Evolutionary conservation across 345 rosid genomes (phyloP).

Genomic region (Garcia nutans): DNA sequence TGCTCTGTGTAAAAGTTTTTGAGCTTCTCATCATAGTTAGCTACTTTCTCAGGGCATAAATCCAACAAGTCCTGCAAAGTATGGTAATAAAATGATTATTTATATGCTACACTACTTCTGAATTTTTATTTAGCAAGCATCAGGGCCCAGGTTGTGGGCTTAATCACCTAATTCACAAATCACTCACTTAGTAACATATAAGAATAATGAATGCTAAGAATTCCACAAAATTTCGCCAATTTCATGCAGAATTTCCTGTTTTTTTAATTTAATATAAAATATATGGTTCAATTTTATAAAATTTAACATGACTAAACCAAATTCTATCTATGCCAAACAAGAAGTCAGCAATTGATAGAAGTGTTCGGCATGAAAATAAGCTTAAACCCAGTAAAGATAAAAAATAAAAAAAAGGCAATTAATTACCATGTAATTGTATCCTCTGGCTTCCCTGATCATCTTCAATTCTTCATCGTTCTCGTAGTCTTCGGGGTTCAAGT

Average conservation of each 20-base stretch:
- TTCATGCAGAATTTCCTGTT: too few relatives aligned
- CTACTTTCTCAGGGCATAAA: constrained; percentile 76
- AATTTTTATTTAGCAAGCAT: not conserved
- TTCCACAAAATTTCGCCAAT: too few relatives aligned
- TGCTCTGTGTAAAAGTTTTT: constrained; percentile 85
- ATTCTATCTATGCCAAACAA: too few relatives aligned
- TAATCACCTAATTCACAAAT: too few relatives aligned
- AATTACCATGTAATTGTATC: constrained; percentile 81
- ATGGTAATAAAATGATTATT: not conserved
- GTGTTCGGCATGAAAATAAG: not conserved
- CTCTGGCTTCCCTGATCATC: constrained; percentile 71
- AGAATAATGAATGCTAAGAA: too few relatives aligned
- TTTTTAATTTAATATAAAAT: too few relatives aligned
- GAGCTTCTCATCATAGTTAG: constrained; percentile 82
- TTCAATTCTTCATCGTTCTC: constrained; percentile 65
- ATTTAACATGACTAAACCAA: too few relatives aligned
- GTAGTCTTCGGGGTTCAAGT: constrained; percentile 62
- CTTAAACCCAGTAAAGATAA: not conserved
- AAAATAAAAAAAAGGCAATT: not conserved
- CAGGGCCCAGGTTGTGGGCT: not conserved
- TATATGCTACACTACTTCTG: not conserved
- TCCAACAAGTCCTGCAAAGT: constrained; percentile 67
- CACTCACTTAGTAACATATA: too few relatives aligned
- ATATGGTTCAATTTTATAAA: too few relatives aligned
- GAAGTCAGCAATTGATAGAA: too few relatives aligned